Evolutionary conservation across 257 asterid genomes (phyloP).

Genomic region (Euphrasia confusa): DNA sequence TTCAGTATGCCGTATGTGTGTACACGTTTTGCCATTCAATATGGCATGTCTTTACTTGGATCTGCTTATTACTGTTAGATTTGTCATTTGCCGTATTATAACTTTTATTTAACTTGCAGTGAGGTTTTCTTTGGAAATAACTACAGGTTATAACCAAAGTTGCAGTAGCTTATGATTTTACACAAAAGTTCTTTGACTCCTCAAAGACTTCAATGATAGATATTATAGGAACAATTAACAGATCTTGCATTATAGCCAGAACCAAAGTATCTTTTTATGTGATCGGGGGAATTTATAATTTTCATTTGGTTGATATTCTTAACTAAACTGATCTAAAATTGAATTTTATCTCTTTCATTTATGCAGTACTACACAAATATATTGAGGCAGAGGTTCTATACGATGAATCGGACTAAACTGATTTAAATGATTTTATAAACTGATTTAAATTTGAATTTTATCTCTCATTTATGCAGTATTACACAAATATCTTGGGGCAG

Average conservation of each 20-base stretch:
- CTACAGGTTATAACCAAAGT: background rate
- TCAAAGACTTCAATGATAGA: background rate
- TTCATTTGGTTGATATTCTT: background rate
- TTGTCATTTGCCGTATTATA: background rate
- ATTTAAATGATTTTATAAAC: no score
- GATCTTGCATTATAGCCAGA: background rate
- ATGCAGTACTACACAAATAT: no score
- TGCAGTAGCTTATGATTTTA: background rate
- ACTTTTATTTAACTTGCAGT: background rate
- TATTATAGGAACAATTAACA: background rate
- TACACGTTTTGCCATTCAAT: background rate
- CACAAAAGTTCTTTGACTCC: background rate
- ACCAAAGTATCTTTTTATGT: background rate
- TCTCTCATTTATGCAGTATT: conserved; percentile 15
- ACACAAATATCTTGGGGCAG: background rate
- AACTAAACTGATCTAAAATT: background rate
- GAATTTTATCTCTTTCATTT: background rate
- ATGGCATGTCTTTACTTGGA: background rate
- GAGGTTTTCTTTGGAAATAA: background rate
- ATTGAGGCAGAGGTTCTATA: no score
- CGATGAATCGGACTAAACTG: no score
- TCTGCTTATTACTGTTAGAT: background rate
- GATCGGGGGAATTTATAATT: background rate
- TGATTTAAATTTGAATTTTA: no score
- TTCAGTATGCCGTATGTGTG: background rate